Conservation (phyloP, 192 early-diverging fungal species). For the Diversispora eburnea region DNA sequence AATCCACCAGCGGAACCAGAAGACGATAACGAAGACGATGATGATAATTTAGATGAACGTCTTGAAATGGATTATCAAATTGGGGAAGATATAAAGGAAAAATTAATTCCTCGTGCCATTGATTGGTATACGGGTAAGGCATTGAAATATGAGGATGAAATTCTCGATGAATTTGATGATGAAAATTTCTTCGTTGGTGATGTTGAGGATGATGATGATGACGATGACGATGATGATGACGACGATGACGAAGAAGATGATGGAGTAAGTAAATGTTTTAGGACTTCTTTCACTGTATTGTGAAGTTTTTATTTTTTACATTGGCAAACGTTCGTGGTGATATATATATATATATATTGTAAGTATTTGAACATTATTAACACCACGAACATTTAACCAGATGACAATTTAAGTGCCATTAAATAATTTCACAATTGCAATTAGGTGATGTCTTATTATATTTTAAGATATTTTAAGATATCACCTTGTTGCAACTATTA, state of each 20-base stretch:
- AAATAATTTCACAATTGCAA: neutral
- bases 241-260: slow-evolving; percentile 41
- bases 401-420: neutral
- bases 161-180: slow-evolving; percentile 25
- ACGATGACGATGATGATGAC: slow-evolving; percentile 44
- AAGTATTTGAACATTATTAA: slow-evolving; percentile 1
- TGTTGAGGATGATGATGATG: slow-evolving; percentile 39
- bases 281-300: neutral
- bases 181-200: slow-evolving; percentile 32
- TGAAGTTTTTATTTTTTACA: slow-evolving; percentile 4
- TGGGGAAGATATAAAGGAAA: slow-evolving; percentile 98
- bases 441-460: too few relatives aligned
- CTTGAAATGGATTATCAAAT: slow-evolving; percentile 94
- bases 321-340: neutral
- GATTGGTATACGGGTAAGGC: slow-evolving; percentile 99
- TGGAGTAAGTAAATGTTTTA: slow-evolving; percentile 5
- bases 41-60: slow-evolving; percentile 77
- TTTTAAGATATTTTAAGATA: too few relatives aligned
- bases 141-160: slow-evolving; percentile 73
- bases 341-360: neutral
- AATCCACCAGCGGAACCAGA: slow-evolving; percentile 75
- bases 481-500: too few relatives aligned
- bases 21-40: slow-evolving; percentile 70
- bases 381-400: neutral
- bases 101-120: slow-evolving; percentile 90